These are phyloP conservation scores for Xylaria acuta DNA, from an alignment of 495 filamentous ascomycete species.

Conservation along the genomic window DNA sequence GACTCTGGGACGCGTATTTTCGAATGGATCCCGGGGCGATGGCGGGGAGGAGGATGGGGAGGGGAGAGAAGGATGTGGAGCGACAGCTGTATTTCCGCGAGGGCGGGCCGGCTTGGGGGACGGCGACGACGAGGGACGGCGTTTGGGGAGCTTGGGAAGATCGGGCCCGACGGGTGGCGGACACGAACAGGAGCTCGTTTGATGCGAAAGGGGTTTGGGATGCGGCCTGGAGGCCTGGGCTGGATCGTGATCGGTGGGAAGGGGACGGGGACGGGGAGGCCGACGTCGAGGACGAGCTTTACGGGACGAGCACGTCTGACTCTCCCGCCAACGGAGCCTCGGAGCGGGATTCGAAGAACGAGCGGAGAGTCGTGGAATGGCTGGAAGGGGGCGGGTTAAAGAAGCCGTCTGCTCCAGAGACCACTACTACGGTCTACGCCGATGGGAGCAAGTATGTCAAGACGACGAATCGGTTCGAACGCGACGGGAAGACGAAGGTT, in stretches of 20 bases:
- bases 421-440: conserved; percentile 28
- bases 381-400: background rate
- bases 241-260: background rate
- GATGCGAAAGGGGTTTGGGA: background rate
- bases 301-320: background rate
- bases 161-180: background rate
- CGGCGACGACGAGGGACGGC: background rate
- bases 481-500: conserved; percentile 15
- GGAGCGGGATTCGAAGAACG: background rate
- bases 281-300: conserved; percentile 14
- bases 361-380: background rate
- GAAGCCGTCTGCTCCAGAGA: conserved; percentile 5
- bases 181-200: background rate
- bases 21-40: conserved; percentile 13
- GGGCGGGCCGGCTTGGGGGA: background rate
- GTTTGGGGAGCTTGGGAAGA: background rate
- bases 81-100: conserved; percentile 14
- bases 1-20: conserved; percentile 38
- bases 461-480: conserved; percentile 20
- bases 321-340: background rate
- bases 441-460: conserved; percentile 35
- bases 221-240: background rate
- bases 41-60: background rate
- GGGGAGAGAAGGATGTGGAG: background rate
- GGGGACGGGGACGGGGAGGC: background rate